Conservation (phyloP, 2,329 filamentous ascomycete genomes). For the Fusarium nurragi region DNA sequence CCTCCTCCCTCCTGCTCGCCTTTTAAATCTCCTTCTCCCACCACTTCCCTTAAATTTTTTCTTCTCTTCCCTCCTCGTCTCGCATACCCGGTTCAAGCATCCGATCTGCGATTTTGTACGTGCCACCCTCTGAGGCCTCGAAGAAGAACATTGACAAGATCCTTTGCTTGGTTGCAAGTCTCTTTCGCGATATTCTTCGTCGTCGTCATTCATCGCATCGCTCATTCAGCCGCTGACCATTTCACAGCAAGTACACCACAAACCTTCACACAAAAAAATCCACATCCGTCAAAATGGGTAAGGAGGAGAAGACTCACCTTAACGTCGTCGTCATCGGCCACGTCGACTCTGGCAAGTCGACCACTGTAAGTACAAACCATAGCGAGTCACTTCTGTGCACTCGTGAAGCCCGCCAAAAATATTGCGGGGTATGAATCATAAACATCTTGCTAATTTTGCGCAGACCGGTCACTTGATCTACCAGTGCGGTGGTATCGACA, state of each 20-base stretch:
- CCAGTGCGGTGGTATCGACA: conserved; percentile 99
- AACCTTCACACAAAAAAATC: conserved; percentile 37
- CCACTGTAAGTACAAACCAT: conserved; percentile 75
- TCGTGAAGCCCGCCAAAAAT: conserved; percentile 13
- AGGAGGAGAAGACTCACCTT: conserved; percentile 94
- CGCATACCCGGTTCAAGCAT: conserved; percentile 58
- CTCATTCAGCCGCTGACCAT: conserved; percentile 29
- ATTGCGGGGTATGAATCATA: conserved; percentile 4
- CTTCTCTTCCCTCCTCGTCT: conserved; percentile 54
- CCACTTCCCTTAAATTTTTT: conserved; percentile 50
- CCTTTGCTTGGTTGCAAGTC: conserved; percentile 8
- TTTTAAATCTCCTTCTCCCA: conserved; percentile 55
- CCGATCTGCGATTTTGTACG: conserved; percentile 55
- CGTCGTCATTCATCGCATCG: background rate
- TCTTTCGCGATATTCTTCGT: conserved; percentile 12
- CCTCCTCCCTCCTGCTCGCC: conserved; percentile 46
- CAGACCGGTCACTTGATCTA: conserved; percentile 94
- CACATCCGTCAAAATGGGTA: conserved; percentile 65
- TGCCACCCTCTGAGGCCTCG: conserved; percentile 26
- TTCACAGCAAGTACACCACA: conserved; percentile 40
- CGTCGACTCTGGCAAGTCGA: conserved; percentile 99
- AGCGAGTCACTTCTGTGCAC: conserved; percentile 24
- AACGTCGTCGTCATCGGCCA: conserved; percentile 99
- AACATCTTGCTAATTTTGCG: conserved; percentile 44
- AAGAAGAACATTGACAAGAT: conserved; percentile 19